Evolutionary conservation across 2,329 filamentous ascomycete species (phyloP), one percentile per base, ranked within the genome.

Genomic region (Grosmannia huntii): DNA sequence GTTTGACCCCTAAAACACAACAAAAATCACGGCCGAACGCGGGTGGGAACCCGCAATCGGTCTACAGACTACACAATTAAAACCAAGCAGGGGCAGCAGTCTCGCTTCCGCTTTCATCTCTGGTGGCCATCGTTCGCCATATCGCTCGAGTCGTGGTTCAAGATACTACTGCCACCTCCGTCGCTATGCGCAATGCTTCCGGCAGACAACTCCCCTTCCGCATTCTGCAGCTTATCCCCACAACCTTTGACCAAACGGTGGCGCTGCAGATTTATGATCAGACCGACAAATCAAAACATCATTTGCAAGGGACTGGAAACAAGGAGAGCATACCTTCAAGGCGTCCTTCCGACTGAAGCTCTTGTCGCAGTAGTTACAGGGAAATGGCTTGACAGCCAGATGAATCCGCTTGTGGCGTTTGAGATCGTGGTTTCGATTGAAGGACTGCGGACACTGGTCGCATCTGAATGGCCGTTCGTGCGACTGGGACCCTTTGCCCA

Each of bases 361-460:
- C 80, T 97, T 97, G 61, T 95, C 90, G 69, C 94, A 99, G 67
- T 87, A 86, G 7, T 77, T 82, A 70, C 94, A 99, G 0, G 91
- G 91, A 70, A 92, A 97, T 0, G 94, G 94, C 76, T 99, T 99
- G 48, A 97, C 89, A 0, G 90, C 89, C 59, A 97, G 73, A 71
- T 99, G 94, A 60, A 97, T 97, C 55, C 90, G 78, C 76, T 96
- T 96, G 71, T 99, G 94, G 56, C 94, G 82, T 73, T 99, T 99
- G 65, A 97, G 72, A 68, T 97, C 94, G 68, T 97, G 94, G 64
- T 97, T 97, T 5, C 94, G 80, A 70, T 95, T 97, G 75, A 99
- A 99, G 44, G 89, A 91, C 69, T 95, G 90, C 0, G 88, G 83
- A 67, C 94, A 99, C 68, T 88, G 81, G 65, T 97, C 90, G 69